phyloP scores from a whole-genome alignment of 768 basidiomycete genomes.

The Tricholoma sp. region DNA sequence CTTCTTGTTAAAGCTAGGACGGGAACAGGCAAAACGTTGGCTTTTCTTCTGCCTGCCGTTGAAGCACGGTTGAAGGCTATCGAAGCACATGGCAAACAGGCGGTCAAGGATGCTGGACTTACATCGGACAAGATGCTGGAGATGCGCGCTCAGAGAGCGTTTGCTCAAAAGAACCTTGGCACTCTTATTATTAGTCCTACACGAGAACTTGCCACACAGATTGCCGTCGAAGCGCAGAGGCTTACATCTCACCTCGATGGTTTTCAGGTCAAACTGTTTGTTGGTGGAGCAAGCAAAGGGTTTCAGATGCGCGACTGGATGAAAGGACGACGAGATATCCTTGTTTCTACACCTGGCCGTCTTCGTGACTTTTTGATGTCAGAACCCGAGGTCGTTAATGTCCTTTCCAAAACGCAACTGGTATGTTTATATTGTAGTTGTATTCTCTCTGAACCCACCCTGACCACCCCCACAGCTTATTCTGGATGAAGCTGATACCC shows the following conservation, averaged over 20 bases:
- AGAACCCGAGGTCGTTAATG: conserved; percentile 49
- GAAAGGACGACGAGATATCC: conserved; percentile 63
- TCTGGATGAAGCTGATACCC: conserved; percentile 88
- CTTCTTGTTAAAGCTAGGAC: conserved; percentile 84
- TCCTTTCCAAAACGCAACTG: conserved; percentile 49
- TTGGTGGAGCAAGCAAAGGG: conserved; percentile 68
- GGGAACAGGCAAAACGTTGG: conserved; percentile 86
- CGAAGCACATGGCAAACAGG: conserved; percentile 36
- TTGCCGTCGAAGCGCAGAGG: conserved; percentile 75
- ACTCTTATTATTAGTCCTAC: conserved; percentile 85
- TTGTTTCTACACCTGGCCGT: conserved; percentile 89
- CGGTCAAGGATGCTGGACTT: conserved; percentile 38
- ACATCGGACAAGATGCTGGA: conserved; percentile 24
- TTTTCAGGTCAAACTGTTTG: conserved; percentile 68
- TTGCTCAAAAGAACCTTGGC: conserved; percentile 51
- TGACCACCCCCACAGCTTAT: conserved; percentile 52
- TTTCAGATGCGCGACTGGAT: conserved; percentile 67
- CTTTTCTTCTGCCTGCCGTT: conserved; percentile 82
- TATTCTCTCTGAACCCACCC: conserved; percentile 4
- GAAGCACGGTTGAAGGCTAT: conserved; percentile 66
- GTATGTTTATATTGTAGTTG: conserved; percentile 34
- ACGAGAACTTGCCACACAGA: conserved; percentile 85
- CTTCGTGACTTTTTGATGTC: conserved; percentile 65
- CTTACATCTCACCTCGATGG: conserved; percentile 55
- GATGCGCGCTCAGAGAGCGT: conserved; percentile 27